Base-by-base conservation (phyloP, 2,329 filamentous ascomycete genomes). In the Cladophialophora yegresii region DNA sequence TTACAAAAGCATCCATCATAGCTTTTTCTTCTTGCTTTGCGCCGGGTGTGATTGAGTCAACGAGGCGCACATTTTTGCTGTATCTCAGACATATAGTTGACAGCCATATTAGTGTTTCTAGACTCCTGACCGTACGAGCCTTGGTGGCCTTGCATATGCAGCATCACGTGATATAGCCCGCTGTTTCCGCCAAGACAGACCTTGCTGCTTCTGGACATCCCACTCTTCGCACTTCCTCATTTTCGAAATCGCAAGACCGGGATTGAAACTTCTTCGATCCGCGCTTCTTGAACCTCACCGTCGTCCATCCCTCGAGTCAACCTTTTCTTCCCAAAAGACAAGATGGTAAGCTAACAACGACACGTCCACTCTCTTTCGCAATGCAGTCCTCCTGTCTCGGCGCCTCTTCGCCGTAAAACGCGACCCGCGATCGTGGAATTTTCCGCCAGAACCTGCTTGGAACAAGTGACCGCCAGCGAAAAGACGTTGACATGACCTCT, bases 271-370 rank as follows among this genome's bases (percentile, higher is more conserved):
- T 64, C 23, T n/a, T 40, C 22, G 23, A 54, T 30, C 47, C 53
- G 30, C 62, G 51, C 53, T 20, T 49, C 16, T 30, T 23, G 16
- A 16, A 28, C n/a, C 30, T 57, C 45, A 56, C 28, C 22, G 9
- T 54, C 36, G 12, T 54, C 16, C 51, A 59, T 54, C 28, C 36
- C 51, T 16, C 33, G 45, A 61, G 26, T 36, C 47, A 36, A n/a
- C 9, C 20, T 16, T 26, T 33, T 7, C 43, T 56, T 10, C 28
- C 55, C 55, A 56, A 40, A 32, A 47, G 56, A 64, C 49, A 61
- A 33, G 32, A 69, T 69, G 67, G 67, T 69, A 69, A 69, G 67
- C 63, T 67, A 63, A 45, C 33, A 22, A 60, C 50, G 33, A 13
- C 30, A 60, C 63, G 43, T 33, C 40, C 32, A 12, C 32, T 50